Conservation (phyloP, 305 asterid species). For the Rubia balearica region DNA sequence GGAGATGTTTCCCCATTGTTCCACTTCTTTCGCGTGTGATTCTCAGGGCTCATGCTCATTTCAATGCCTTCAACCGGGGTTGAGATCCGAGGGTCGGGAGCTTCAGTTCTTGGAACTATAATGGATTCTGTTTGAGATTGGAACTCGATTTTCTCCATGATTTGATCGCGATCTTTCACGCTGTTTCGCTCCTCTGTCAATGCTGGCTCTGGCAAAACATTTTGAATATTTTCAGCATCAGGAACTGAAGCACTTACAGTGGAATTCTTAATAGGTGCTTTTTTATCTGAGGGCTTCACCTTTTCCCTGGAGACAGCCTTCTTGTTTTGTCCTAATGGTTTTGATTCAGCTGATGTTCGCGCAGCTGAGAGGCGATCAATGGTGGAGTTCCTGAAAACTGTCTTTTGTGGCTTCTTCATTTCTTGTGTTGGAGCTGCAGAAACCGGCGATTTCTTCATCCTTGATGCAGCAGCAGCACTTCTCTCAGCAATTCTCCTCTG, state of each 20-base stretch:
- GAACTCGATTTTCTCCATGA: conserved; percentile 23
- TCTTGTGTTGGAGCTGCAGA: conserved; percentile 30
- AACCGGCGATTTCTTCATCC: conserved; percentile 22
- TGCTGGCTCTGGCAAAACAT: conserved; percentile 12
- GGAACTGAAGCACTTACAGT: conserved; percentile 22
- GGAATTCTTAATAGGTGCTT: conserved; percentile 19
- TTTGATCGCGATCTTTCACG: conserved; percentile 27
- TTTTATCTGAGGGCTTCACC: conserved; percentile 27
- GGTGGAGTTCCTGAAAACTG: conserved; percentile 53
- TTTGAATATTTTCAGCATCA: conserved; percentile 20
- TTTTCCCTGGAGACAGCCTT: conserved; percentile 37
- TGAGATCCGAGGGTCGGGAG: conserved; percentile 31
- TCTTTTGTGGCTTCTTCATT: conserved; percentile 30
- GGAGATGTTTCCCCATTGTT: conserved; percentile 47
- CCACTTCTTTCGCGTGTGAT: conserved; percentile 63
- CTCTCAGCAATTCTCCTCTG: conserved; percentile 81
- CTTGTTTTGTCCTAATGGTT: conserved; percentile 26
- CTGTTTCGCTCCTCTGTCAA: conserved; percentile 18
- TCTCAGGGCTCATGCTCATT: conserved; percentile 31
- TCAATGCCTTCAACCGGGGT: conserved; percentile 48
- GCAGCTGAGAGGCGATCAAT: conserved; percentile 68
- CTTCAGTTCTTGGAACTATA: conserved; percentile 17
- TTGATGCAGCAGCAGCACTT: conserved; percentile 44
- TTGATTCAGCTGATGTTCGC: conserved; percentile 37
- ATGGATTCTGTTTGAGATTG: conserved; percentile 19